A percentile compares a stretch with the other conserved stretches of the same genome.
These are phyloP conservation scores for Jamesozyma gamospora DNA, from an alignment of 805 yeast species.

Conservation along the genomic window DNA sequence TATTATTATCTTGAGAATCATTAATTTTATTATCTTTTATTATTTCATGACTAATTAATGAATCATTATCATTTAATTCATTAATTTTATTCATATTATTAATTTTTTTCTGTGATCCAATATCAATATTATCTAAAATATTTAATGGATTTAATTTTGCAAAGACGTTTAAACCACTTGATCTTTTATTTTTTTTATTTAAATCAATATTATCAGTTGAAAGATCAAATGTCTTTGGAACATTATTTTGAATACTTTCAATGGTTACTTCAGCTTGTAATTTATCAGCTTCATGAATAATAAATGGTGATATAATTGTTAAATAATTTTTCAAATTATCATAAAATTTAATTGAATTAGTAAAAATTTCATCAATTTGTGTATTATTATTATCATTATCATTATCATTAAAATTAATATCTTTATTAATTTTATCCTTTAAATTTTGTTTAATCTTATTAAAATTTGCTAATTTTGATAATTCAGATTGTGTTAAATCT, in stretches of 20 bases:
- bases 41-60: conserved; percentile 6
- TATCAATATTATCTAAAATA: conserved; percentile 1
- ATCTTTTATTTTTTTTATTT: conserved; percentile 40
- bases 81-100: background rate
- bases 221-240: conserved; percentile 58
- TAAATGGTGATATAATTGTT: conserved; percentile 46
- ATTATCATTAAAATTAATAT: conserved; percentile 16
- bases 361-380: too few species aligned
- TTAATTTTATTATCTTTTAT: background rate
- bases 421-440: conserved; percentile 32
- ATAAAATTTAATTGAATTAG: conserved; percentile 28
- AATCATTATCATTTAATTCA: conserved; percentile 8
- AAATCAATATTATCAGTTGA: conserved; percentile 43
- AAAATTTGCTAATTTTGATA: conserved; percentile 25
- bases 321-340: conserved; percentile 45
- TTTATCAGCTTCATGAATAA: conserved; percentile 62
- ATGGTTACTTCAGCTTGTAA: conserved; percentile 77
- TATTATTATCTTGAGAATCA: conserved; percentile 12
- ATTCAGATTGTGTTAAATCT: conserved; percentile 23
- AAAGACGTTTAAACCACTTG: conserved; percentile 34
- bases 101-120: background rate
- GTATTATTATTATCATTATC: background rate
- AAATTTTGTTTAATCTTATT: conserved; percentile 26
- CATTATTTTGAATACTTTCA: conserved; percentile 79
- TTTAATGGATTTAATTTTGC: conserved; percentile 22